These are phyloP conservation scores for Zangia roseola DNA, from an alignment of 768 basidiomycete genomes.

Conservation along the genomic window DNA sequence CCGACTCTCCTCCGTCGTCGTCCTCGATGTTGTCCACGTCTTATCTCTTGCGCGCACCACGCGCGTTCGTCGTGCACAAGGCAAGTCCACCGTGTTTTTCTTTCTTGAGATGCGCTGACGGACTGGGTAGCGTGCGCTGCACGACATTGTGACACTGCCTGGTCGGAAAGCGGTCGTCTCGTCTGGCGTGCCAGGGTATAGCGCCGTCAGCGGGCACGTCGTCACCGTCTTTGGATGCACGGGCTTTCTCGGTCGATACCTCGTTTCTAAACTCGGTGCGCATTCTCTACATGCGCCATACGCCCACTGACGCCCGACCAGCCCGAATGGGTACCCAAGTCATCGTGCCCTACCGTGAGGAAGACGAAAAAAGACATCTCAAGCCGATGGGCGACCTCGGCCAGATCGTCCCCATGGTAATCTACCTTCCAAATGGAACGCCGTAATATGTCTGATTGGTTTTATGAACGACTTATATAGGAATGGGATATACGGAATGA, in stretches of 20 bases:
- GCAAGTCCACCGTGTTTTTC: conserved; percentile 25
- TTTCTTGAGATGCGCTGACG: background rate
- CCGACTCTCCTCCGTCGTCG: conserved; percentile 8
- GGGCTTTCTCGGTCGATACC: conserved; percentile 91
- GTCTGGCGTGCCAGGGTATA: conserved; percentile 79
- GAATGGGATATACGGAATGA: conserved; percentile 96
- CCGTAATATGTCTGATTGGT: conserved; percentile 26
- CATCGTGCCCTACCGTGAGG: conserved; percentile 91
- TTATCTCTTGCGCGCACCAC: conserved; percentile 52
- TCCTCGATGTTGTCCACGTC: conserved; percentile 44
- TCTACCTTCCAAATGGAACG: conserved; percentile 18
- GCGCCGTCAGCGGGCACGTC: conserved; percentile 84
- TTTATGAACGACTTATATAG: conserved; percentile 40
- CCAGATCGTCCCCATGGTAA: conserved; percentile 91
- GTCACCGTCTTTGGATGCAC: conserved; percentile 98
- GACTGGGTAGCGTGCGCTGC: conserved; percentile 59
- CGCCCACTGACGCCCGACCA: conserved; percentile 35
- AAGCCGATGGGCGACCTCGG: conserved; percentile 96
- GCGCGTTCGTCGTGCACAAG: conserved; percentile 46
- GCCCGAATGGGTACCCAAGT: conserved; percentile 93
- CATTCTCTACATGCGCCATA: background rate
- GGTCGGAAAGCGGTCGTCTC: conserved; percentile 65
- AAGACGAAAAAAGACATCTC: conserved; percentile 87
- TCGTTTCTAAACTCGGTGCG: conserved; percentile 89
- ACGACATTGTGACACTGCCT: conserved; percentile 67